A percentile compares a stretch with the other conserved stretches of the same genome.
phyloP scores from a whole-genome alignment of 2,329 filamentous ascomycete species.

The Cylindrodendrum hubeiense region DNA sequence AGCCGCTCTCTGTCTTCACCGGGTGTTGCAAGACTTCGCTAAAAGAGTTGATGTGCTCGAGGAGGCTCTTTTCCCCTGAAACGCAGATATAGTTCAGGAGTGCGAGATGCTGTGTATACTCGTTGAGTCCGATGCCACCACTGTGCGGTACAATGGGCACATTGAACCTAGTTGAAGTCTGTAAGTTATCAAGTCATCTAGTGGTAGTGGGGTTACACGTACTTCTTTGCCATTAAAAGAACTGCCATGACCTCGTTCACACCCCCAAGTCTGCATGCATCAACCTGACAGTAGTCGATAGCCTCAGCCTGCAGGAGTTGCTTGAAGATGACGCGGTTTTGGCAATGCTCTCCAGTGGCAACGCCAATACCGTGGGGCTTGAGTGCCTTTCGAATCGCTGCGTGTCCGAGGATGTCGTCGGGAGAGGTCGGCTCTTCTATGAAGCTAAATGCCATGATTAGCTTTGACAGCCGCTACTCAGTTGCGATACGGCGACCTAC shows the following conservation, averaged over 20 bases:
- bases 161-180: too few relatives aligned
- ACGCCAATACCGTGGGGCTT: constrained; percentile 82
- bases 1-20: constrained; percentile 82
- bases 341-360: constrained; percentile 94
- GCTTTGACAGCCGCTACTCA: too few relatives aligned
- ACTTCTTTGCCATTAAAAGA: constrained; percentile 9
- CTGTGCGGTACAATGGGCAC: constrained; percentile 91
- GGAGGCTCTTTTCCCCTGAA: constrained; percentile 80
- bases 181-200: too few relatives aligned
- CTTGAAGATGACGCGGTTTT: constrained; percentile 95
- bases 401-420: constrained; percentile 90
- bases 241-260: constrained; percentile 83
- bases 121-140: constrained; percentile 88
- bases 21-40: constrained; percentile 94
- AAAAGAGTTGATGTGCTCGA: constrained; percentile 93
- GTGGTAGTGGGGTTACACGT: too few relatives aligned
- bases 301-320: constrained; percentile 84
- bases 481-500: too few relatives aligned
- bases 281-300: constrained; percentile 90
- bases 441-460: too few relatives aligned
- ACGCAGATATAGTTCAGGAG: constrained; percentile 94
- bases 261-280: constrained; percentile 89
- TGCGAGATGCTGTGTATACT: constrained; percentile 92
- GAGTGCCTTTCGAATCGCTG: constrained; percentile 84
- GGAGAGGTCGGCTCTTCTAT: constrained; percentile 94